Evolutionary conservation across 2,329 filamentous ascomycete genomes (phyloP), one percentile per base, ranked within the genome.

Genomic region (Coniella lustricola): DNA sequence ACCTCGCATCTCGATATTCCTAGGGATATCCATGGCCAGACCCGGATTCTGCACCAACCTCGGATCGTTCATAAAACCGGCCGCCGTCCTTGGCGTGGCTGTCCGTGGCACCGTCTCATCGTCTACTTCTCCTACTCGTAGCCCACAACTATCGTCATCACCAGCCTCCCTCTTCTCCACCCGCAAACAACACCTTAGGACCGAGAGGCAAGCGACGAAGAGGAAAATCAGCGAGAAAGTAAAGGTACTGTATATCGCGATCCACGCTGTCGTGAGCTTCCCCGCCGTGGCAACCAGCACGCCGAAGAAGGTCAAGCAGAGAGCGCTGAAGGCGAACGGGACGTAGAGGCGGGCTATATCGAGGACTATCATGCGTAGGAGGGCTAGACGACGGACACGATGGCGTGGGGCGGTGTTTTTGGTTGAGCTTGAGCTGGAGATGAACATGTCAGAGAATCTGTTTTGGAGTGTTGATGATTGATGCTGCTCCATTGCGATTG

Each of bases 291-390:
- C 46, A 14, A 47, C 18, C 16, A 52, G 16, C n/a, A 44, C 32
- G 35, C 43, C 35, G 16, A 35, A 34, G 35, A 50, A 22, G 35
- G 44, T 18, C 34, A 35, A 7, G 7, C 36, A 29, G 16, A 50
- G 34, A 18, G 34, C 17, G 18, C 39, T 44, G 36, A 50, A 37
- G 7, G 41, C 21, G 29, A 50, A 52, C 3, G 50, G 50, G 20
- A 50, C 40, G 34, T 44, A 44, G 34, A 34, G 37, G 39, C 50
- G 34, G 29, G 48, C 41, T 7, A 38, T 35, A 18, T 52, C 50
- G 13, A 31, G 37, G 2, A 48, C 35, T 34, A 50, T 5, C 12
- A 33, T 48, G 43, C 25, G 25, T 5, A 29, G 10, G 25, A 29
- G 25, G 5, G 25, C 25, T 10, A 10, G 5, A 10, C 25, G 25